phyloP scores from a whole-genome alignment of 352 stramenopile genomes.

The Pythium insidiosum region DNA sequence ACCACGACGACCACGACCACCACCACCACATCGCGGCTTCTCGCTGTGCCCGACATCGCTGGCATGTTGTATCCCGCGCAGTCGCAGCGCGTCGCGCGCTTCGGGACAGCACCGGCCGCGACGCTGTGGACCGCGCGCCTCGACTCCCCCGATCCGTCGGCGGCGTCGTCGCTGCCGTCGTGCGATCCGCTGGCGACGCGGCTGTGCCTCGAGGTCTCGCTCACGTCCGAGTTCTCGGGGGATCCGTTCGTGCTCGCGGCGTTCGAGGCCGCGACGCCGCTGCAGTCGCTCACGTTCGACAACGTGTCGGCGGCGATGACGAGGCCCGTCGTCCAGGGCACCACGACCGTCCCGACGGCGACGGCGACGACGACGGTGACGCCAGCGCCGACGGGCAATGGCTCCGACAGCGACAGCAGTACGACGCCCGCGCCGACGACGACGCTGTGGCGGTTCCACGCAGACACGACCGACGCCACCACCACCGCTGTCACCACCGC shows the following conservation, averaged over 20 bases:
- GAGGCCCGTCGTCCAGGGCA: constrained; percentile 12
- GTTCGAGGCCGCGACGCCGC: constrained; percentile 14
- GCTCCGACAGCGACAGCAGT: no score
- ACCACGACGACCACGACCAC: no score
- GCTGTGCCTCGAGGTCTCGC: constrained; percentile 20
- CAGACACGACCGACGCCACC: no score
- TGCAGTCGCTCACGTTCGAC: constrained; percentile 13
- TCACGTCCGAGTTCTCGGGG: constrained; percentile 18
- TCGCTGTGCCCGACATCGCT: constrained; percentile 20
- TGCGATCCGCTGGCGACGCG: constrained; percentile 2
- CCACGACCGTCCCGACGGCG: background rate
- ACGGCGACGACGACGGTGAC: no score
- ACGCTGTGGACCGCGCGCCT: constrained; percentile 4
- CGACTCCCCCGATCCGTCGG: background rate
- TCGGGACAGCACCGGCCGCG: constrained; percentile 3
- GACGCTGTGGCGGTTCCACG: constrained; percentile 23
- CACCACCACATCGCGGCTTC: background rate
- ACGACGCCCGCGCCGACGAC: no score
- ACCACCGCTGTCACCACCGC: no score
- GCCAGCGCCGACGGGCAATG: no score
- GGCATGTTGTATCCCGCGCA: constrained; percentile 19
- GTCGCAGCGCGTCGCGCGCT: constrained; percentile 8
- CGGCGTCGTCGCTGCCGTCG: background rate
- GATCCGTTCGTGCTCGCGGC: constrained; percentile 22
- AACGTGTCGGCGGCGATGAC: constrained; percentile 1